Evolutionary conservation across 2,329 filamentous ascomycete genomes (phyloP).

Genomic region (Penicillium aurantiogriseum): DNA sequence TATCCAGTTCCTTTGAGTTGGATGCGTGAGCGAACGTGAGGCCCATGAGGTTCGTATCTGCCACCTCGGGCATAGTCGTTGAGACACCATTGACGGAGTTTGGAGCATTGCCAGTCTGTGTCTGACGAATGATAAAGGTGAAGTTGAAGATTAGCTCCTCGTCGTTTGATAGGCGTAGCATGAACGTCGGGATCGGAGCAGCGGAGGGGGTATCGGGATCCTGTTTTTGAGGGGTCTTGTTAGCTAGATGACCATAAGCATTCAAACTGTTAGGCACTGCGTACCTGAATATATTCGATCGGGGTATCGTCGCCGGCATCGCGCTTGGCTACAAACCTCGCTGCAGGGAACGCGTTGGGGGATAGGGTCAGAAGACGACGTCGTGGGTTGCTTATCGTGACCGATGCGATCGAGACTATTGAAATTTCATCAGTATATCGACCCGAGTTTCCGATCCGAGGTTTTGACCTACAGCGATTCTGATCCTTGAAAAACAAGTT

Average conservation of each 20-base stretch:
- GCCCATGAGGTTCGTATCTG: conserved; percentile 79
- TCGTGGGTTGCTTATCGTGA: conserved; percentile 76
- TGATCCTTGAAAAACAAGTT: conserved; percentile 87
- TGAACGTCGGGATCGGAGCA: conserved; percentile 62
- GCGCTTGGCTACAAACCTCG: conserved; percentile 69
- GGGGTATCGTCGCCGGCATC: conserved; percentile 70
- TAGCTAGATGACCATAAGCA: conserved; percentile 5
- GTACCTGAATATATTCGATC: conserved; percentile 89
- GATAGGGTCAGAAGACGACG: conserved; percentile 73
- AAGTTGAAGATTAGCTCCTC: conserved; percentile 94
- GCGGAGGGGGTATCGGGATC: conserved; percentile 67
- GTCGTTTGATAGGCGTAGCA: conserved; percentile 83
- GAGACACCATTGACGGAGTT: conserved; percentile 53
- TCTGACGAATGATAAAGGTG: conserved; percentile 73
- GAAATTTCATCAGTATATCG: conserved; percentile 14
- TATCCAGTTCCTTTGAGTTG: conserved; percentile 82
- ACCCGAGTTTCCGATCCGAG: conserved; percentile 2
- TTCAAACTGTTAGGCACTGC: conserved; percentile 13
- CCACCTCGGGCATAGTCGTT: conserved; percentile 49
- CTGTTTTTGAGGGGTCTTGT: conserved; percentile 47
- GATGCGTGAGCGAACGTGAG: conserved; percentile 91
- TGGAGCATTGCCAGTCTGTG: conserved; percentile 49
- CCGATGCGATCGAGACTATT: conserved; percentile 80
- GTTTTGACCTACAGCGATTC: conserved; percentile 67
- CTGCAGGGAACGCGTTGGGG: conserved; percentile 86